phyloP scores from a whole-genome alignment of 106 monocot genomes.

The Dendrobium officinale region DNA sequence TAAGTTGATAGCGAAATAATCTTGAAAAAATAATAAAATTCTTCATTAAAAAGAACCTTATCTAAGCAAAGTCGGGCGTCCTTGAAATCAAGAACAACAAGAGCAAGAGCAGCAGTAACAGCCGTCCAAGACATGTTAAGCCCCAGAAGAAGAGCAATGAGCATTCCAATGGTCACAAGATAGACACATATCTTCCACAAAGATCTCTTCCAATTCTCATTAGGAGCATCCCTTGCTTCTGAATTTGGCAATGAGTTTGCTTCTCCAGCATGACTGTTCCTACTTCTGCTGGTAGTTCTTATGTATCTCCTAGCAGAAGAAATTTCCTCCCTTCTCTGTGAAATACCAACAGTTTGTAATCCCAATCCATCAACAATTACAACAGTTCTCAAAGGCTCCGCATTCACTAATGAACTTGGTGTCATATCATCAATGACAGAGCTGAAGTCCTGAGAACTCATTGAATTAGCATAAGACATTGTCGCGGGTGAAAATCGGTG shows the following conservation, averaged over 20 bases:
- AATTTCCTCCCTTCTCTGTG: slow-evolving; percentile 7
- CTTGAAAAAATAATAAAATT: no score
- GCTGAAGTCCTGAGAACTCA: not conserved
- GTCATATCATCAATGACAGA: not conserved
- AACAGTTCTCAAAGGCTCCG: not conserved
- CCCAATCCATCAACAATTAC: not conserved
- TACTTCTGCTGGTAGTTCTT: not conserved
- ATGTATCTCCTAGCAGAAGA: not conserved
- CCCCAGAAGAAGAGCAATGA: slow-evolving; percentile 38
- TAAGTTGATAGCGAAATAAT: no score
- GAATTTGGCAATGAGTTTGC: not conserved
- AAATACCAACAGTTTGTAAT: not conserved
- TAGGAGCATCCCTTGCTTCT: slow-evolving; percentile 16
- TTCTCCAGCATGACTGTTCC: slow-evolving; percentile 8
- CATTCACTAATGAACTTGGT: not conserved
- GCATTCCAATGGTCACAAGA: slow-evolving; percentile 47
- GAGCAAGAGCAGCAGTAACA: slow-evolving; percentile 43
- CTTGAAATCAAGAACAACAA: slow-evolving; percentile 46
- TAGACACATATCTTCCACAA: slow-evolving; percentile 40
- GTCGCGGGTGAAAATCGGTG: slow-evolving; percentile 26
- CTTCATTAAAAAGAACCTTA: slow-evolving; percentile 18
- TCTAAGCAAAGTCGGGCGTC: slow-evolving; percentile 43
- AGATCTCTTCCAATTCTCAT: slow-evolving; percentile 20
- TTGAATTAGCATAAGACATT: slow-evolving; percentile 15
- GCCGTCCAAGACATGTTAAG: slow-evolving; percentile 61